Conservation (phyloP, 257 asterid species). For the Misopates orontium region DNA sequence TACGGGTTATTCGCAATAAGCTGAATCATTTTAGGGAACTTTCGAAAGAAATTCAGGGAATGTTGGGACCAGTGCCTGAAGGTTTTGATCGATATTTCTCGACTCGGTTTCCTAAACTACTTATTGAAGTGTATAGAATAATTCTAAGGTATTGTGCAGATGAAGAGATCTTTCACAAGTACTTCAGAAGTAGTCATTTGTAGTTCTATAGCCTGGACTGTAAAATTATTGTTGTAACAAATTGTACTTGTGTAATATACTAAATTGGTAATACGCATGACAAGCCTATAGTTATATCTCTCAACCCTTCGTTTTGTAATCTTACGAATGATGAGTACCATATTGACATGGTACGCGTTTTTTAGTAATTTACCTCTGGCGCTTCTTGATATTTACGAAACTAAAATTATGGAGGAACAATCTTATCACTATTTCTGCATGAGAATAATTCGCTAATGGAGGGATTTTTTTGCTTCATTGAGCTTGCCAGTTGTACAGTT, state of each 20-base stretch:
- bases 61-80: conserved; percentile 73
- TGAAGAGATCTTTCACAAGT: conserved; percentile 62
- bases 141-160: conserved; percentile 48
- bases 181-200: conserved; percentile 42
- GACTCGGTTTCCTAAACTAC: conserved; percentile 63
- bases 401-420: too few species aligned
- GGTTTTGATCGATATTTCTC: conserved; percentile 79
- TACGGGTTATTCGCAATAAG: conserved; percentile 75
- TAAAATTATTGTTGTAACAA: conserved; percentile 26
- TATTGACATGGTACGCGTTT: too few species aligned
- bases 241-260: conserved; percentile 14
- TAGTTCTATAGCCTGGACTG: conserved; percentile 17
- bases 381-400: too few species aligned
- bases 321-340: background rate
- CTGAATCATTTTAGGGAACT: conserved; percentile 84
- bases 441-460: too few species aligned
- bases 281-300: background rate
- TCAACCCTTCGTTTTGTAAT: background rate
- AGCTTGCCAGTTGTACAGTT: too few species aligned
- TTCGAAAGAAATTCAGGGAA: conserved; percentile 59
- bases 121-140: conserved; percentile 65
- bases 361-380: too few species aligned
- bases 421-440: too few species aligned
- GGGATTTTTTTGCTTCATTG: too few species aligned
- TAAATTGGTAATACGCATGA: too few species aligned